Evolutionary conservation across 306 rosid genomes (phyloP).

Genomic region (Fragaria iinumae): DNA sequence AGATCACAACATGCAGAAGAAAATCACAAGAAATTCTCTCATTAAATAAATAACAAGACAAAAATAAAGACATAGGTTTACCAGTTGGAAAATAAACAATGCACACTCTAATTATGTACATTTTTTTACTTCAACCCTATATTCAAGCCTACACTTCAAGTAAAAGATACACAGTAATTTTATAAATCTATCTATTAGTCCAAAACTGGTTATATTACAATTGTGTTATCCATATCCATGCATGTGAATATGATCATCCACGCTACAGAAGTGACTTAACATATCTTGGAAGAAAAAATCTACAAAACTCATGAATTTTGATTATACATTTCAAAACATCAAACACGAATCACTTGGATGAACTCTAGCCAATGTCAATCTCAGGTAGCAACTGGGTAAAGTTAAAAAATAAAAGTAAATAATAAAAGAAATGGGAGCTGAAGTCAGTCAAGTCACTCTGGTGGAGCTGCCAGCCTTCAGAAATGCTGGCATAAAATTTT

Average conservation of each 20-base stretch:
- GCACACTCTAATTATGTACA: not conserved
- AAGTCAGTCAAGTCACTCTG: no score
- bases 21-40: not conserved
- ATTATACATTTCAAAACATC: not conserved
- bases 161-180: not conserved
- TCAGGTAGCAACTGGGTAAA: not conserved
- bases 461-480: no score
- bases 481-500: no score
- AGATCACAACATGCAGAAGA: slow-evolving; percentile 20
- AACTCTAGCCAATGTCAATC: not conserved
- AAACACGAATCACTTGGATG: not conserved
- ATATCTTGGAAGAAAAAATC: not conserved
- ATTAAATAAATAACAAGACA: not conserved
- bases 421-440: not conserved
- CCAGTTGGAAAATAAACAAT: not conserved
- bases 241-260: not conserved
- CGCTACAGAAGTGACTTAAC: not conserved
- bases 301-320: not conserved
- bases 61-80: not conserved
- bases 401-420: no score
- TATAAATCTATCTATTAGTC: not conserved
- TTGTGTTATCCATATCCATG: not conserved
- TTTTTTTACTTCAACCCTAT: not conserved
- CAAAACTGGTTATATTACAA: not conserved
- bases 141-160: not conserved